Base-by-base conservation (phyloP, 2,329 filamentous ascomycete species). In the Aspergillus nomiae region DNA sequence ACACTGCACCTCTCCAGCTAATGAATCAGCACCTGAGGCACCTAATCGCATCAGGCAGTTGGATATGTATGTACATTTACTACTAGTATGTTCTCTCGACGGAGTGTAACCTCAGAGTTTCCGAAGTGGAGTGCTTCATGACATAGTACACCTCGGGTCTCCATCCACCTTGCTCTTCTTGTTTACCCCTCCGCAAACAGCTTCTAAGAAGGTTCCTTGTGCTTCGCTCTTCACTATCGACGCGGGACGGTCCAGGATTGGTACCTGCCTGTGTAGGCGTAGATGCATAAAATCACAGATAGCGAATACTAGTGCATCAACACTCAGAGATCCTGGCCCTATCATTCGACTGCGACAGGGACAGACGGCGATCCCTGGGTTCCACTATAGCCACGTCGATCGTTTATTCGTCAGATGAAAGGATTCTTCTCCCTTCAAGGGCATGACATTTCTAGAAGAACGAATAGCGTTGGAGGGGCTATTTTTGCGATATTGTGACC, bases 221-320 rank as follows among this genome's bases (percentile, higher is more conserved):
- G 34, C 21, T 55, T 55, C 51, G 30, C 34, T 36, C 51, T 38
- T 55, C 10, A 21, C 51, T 38, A 34, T 10, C 12, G 21, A 26
- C 51, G 26, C 16, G 48, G 28, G 48, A 51, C 28, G 28, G 28
- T 51, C 28, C 48, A 34, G 48, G 48, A 34, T 36, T 55, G 51
- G 51, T 55, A 55, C 12, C 51, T 55, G 51, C 32, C 51, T 38
- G n/a, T 38, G 51, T 55, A 38, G 34, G 51, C 41, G 34, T 55
- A 41, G 51, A 55, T 55, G 51, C 51, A 55, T 55, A 55, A 55
- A 55, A 55, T 41, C 51, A 55, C 51, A 55, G 51, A 55, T 38
- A 55, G 51, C 38, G 28, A 55, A 55, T 8, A 55, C 32, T 55
- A 55, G 51, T 55, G 51, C 38, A 28, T 21, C 12, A 55, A 41